phyloP scores from a whole-genome alignment of 169 alveolate genomes.

The Cytauxzoon felis region DNA sequence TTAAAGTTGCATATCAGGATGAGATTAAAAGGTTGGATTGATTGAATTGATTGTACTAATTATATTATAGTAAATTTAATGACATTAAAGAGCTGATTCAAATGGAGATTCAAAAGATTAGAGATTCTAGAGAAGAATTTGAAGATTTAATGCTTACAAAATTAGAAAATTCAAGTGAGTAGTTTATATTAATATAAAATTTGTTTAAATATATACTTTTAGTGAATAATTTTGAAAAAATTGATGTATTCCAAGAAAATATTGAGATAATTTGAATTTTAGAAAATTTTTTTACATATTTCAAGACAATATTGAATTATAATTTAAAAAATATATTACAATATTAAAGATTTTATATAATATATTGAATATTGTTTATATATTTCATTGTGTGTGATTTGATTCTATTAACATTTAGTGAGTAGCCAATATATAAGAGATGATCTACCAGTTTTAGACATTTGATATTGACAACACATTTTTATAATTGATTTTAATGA shows the following conservation, averaged over 20 bases:
- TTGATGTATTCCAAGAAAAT: background rate
- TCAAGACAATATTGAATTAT: no score
- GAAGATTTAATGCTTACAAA: conserved; percentile 44
- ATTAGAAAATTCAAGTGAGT: conserved; percentile 38
- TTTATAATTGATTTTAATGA: conserved; percentile 13
- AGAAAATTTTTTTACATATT: no score
- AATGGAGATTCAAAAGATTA: conserved; percentile 9
- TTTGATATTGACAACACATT: conserved; percentile 31
- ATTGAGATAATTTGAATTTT: background rate
- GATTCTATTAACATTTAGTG: no score
- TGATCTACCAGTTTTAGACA: conserved; percentile 1
- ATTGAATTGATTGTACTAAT: no score
- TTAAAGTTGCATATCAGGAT: background rate
- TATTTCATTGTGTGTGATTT: no score
- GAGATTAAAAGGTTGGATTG: conserved; percentile 5
- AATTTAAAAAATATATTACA: no score
- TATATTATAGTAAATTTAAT: conserved; percentile 1
- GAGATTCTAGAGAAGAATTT: conserved; percentile 25
- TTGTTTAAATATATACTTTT: background rate
- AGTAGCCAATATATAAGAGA: no score
- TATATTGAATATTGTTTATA: no score
- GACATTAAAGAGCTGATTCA: conserved; percentile 1
- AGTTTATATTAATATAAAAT: no score
- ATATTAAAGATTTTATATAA: no score
- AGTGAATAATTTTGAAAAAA: conserved; percentile 40